phyloP scores from a whole-genome alignment of 176 grass and related monocot species.

The Bolboschoenus planiculmis region DNA sequence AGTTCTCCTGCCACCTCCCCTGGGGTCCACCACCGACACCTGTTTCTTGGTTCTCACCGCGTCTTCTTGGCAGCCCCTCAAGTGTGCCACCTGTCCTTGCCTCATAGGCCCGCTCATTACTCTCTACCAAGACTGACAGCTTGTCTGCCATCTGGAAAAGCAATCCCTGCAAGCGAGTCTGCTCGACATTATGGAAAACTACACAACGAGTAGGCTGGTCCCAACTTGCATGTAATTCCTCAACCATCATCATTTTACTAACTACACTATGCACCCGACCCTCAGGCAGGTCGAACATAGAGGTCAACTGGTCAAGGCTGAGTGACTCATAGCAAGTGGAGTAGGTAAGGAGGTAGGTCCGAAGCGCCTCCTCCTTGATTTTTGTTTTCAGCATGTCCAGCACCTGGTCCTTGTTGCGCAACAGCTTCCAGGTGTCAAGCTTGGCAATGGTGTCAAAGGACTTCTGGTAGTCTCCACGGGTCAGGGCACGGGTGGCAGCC shows the following conservation, averaged over 20 bases:
- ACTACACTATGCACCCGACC: conserved; percentile 60
- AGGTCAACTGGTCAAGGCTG: conserved; percentile 63
- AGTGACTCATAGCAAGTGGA: conserved; percentile 65
- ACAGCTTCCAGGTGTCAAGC: conserved; percentile 80
- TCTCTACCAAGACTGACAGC: conserved; percentile 72
- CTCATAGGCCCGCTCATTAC: conserved; percentile 89
- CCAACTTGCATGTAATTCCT: conserved; percentile 89
- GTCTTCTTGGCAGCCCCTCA: conserved; percentile 65
- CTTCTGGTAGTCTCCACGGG: conserved; percentile 67
- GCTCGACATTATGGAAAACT: conserved; percentile 82
- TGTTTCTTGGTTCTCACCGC: conserved; percentile 60
- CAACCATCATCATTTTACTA: conserved; percentile 96
- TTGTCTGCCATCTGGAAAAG: conserved; percentile 93
- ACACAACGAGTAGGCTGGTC: conserved; percentile 84
- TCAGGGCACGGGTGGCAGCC: conserved; percentile 77
- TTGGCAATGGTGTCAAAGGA: conserved; percentile 54
- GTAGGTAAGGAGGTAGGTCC: conserved; percentile 83
- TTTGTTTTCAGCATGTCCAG: conserved; percentile 81
- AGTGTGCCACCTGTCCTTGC: conserved; percentile 83
- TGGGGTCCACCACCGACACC: conserved; percentile 13
- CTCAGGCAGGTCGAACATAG: conserved; percentile 81
- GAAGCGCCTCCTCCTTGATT: conserved; percentile 84
- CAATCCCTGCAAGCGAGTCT: conserved; percentile 79
- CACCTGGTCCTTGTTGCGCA: conserved; percentile 69
- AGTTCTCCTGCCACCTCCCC: conserved; percentile 82